Percentiles rank a stretch among this genome's conserved stretches.
phyloP scores from a whole-genome alignment of 345 rosid species.

The Boechera stricta region DNA sequence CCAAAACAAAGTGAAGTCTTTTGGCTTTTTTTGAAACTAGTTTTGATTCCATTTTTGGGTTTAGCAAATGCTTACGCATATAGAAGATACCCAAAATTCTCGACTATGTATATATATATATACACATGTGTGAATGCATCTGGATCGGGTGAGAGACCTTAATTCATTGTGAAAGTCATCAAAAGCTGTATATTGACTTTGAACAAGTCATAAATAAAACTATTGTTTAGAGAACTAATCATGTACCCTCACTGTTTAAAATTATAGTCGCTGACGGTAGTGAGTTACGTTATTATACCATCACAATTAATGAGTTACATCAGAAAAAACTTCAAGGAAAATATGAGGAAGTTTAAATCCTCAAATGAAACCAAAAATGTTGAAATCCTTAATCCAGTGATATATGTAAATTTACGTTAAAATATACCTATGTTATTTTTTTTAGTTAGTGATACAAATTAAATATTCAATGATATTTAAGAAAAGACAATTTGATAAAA shows the following conservation, averaged over 20 bases:
- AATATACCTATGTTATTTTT: background rate
- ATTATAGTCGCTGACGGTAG: slow-evolving; percentile 1
- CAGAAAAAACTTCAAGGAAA: background rate
- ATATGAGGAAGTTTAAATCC: background rate
- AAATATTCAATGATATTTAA: background rate
- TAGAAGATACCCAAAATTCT: background rate
- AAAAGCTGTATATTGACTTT: slow-evolving; percentile 41
- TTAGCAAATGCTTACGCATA: slow-evolving; percentile 3
- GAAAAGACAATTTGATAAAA: background rate
- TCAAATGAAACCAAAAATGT: background rate
- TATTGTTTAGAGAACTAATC: slow-evolving; percentile 25
- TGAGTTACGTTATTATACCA: slow-evolving; percentile 11
- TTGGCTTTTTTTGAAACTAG: slow-evolving; percentile 42
- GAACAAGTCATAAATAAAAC: slow-evolving; percentile 33
- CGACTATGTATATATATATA: background rate
- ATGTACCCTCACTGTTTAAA: slow-evolving; percentile 11
- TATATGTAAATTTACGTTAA: background rate
- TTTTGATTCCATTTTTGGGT: slow-evolving; percentile 10
- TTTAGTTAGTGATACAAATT: background rate
- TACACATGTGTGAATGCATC: slow-evolving; percentile 6
- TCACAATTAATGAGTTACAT: background rate
- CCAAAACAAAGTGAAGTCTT: slow-evolving; percentile 64
- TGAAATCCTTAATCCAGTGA: slow-evolving; percentile 8
- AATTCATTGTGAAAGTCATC: background rate
- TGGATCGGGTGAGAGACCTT: background rate